Percentiles rank a stretch among this genome's conserved stretches.
Evolutionary conservation across 139 green algal species (phyloP).

Genomic region (Edaphochlamys debaryana): DNA sequence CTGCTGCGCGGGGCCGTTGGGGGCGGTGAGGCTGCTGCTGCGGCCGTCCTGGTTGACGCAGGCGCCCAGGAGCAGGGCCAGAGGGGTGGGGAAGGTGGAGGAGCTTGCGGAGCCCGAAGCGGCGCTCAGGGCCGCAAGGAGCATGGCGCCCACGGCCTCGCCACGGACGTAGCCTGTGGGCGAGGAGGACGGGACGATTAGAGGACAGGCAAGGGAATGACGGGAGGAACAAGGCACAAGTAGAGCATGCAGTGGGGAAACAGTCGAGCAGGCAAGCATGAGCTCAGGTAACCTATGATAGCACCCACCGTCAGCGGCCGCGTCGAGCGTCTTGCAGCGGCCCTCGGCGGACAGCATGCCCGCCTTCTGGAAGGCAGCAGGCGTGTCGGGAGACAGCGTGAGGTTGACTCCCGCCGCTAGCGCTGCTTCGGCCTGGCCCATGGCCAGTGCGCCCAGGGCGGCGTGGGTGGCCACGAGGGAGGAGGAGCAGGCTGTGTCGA

Average conservation of each 20-base stretch:
- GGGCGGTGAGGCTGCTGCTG: slow-evolving; percentile 85
- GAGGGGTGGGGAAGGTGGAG: not conserved
- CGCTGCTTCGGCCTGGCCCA: slow-evolving; percentile 51
- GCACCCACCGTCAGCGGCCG: slow-evolving; percentile 77
- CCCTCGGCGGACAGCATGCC: slow-evolving; percentile 83
- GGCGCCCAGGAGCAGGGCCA: slow-evolving; percentile 43
- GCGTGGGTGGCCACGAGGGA: slow-evolving; percentile 75
- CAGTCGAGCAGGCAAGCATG: too few relatives aligned
- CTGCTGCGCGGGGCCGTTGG: slow-evolving; percentile 89
- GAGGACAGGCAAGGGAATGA: too few relatives aligned
- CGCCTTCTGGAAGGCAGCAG: slow-evolving; percentile 60
- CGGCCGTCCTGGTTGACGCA: slow-evolving; percentile 88
- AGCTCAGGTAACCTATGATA: too few relatives aligned
- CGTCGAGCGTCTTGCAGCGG: slow-evolving; percentile 90
- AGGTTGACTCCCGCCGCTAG: slow-evolving; percentile 80
- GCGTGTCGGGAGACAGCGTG: slow-evolving; percentile 68
- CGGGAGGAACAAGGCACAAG: too few relatives aligned
- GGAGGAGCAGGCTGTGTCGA: slow-evolving; percentile 76
- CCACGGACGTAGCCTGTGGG: slow-evolving; percentile 83
- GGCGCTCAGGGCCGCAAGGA: not conserved
- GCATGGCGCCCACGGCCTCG: slow-evolving; percentile 58
- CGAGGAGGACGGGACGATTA: too few relatives aligned
- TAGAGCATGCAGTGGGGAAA: too few relatives aligned
- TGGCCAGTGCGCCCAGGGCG: slow-evolving; percentile 49
- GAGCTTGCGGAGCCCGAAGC: not conserved